Evolutionary conservation across 495 filamentous ascomycete species (phyloP), one percentile per base, ranked within the genome.

Genomic region (Beverwykella pulmonaria): DNA sequence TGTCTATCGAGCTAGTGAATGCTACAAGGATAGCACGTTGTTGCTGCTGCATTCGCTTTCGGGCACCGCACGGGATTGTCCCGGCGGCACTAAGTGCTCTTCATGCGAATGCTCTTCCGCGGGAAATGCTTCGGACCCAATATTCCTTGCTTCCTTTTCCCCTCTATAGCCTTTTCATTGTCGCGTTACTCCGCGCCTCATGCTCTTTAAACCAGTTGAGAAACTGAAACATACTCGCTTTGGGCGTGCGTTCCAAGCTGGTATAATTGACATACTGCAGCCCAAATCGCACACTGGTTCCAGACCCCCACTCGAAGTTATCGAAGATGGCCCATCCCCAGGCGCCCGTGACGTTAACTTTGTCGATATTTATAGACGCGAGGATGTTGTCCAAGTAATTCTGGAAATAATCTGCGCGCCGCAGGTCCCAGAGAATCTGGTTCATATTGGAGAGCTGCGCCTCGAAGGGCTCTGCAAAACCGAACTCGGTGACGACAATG

Each of bases 401-500:
- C 63, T 80, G 76, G 56, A 76, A 73, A 69, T 80, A 79, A 65
- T 79, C 77, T 6, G 65, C 63, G 1, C 62, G 62, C 12, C 57
- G 26, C 46, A 72, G 50, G 68, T 80, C 78, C 78, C 78, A 79
- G 4, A 75, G 67, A 15, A 72, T 71, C 52, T 71, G 70, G 26
- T 71, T 60, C 8, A 78, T 46, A 22, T 59, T 76, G n/a, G 69
- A 74, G 8, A 58, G 17, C 48, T 76, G 57, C 7, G 65, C 67
- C 68, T 81, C 80, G 55, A 75, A 77, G 4, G 80, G 80, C 63
- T 82, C 80, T 10, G 80, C 70, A 64, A 79, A 81, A 9, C 80
- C 80, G 61, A 82, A 81, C 63, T 81, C 80, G 0, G 70, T 74
- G 25, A 82, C 78, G 46, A 79, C 75, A 61, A 82, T 79, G 61